Evolutionary conservation across 176 grass and related monocot species (phyloP).

Genomic region (Triticum urartu): DNA sequence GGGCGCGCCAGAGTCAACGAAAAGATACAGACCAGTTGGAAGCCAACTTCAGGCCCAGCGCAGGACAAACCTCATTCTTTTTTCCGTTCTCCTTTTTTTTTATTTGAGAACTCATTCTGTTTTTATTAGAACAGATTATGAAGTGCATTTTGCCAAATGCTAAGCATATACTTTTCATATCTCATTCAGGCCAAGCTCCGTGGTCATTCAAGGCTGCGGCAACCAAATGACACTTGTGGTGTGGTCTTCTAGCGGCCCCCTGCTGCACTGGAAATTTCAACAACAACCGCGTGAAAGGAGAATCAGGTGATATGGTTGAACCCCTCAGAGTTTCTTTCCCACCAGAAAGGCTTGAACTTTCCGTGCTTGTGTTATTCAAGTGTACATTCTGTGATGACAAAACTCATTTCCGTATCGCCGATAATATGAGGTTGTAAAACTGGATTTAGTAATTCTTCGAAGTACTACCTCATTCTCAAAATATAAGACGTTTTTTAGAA

Average conservation of each 20-base stretch:
- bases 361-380: not conserved
- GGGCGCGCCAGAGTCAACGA: not conserved
- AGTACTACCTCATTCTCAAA: no score
- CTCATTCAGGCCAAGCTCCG: no score
- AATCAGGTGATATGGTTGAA: not conserved
- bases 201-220: no score
- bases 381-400: not conserved
- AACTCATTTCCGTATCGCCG: no score
- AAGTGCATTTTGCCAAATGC: no score
- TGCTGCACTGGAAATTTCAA: not conserved
- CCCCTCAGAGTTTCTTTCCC: not conserved
- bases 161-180: no score
- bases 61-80: no score
- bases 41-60: not conserved
- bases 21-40: not conserved
- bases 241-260: not conserved
- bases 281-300: not conserved
- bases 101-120: no score
- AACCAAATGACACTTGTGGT: not conserved
- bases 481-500: no score
- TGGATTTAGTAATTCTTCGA: not conserved
- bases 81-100: no score
- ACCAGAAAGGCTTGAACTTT: slow-evolving; percentile 3
- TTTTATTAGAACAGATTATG: no score
- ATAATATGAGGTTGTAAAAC: not conserved